These are phyloP conservation scores for Vaccinium corymbosum DNA, from an alignment of 148 eudicot species.

Conservation along the genomic window DNA sequence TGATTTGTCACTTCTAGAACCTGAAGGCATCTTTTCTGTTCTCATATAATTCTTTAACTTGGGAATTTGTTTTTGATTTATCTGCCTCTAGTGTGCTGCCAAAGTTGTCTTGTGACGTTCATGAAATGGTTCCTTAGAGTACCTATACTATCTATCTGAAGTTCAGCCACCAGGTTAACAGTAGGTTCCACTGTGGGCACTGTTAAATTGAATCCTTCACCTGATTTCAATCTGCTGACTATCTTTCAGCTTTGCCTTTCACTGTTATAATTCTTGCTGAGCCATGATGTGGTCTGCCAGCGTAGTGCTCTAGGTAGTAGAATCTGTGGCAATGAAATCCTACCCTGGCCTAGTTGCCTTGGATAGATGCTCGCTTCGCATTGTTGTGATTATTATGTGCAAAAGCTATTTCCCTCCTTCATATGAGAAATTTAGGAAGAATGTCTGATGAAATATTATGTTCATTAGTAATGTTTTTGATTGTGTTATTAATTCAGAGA, in stretches of 20 bases:
- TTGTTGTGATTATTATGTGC: not conserved
- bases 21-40: not conserved
- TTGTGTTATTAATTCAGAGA: not conserved
- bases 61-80: not conserved
- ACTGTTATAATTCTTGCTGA: not conserved
- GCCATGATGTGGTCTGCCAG: not conserved
- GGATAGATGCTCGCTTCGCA: conserved; percentile 3
- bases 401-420: not conserved
- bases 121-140: not conserved
- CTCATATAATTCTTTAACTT: not conserved
- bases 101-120: not conserved
- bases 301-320: not conserved
- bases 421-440: not conserved
- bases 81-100: not conserved
- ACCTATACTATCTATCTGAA: not conserved
- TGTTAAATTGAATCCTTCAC: not conserved
- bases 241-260: not conserved
- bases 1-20: not conserved
- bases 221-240: not conserved
- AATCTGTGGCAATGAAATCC: no score
- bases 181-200: not conserved
- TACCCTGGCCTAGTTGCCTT: not conserved
- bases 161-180: not conserved
- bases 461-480: not conserved
- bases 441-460: not conserved